Base-by-base conservation (phyloP, 208 protist genomes). In the Leptomonas seymouri region DNA sequence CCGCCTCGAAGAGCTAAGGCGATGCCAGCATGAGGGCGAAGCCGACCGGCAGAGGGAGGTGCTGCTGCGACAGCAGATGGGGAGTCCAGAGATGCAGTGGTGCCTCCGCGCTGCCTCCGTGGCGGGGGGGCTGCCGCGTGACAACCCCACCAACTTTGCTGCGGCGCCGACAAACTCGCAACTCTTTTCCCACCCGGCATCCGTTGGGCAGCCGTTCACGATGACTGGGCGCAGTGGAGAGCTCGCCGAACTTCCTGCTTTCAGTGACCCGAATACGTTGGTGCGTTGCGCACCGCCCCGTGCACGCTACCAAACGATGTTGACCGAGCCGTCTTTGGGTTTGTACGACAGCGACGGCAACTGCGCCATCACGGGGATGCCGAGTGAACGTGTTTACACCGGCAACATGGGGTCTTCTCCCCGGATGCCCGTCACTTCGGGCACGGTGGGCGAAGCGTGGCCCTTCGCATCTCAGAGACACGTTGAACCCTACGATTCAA, bases 1-100 rank as follows among this genome's bases (percentile, higher is more conserved):
- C 8, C 55, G 54, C 23, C 8, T 67, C 20, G 44, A n/a, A 18
- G 71, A 76, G 56, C 9, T 50, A 18, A 36, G 70, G 63, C 56
- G n/a, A 34, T 63, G 27, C 14, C 59, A 59, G 21, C 49, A 31
- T 3, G 61, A 67, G 49, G 61, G 57, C n/a, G 61, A 67, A 30
- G 48, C 48, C n/a, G 34, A 57, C 1, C 57, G 61, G 61, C 55
- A 57, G 34, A 15, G 49, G 5, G 48, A 67, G n/a, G 61, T 48
- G 11, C 31, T 55, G 61, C 28, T 53, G 49, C 48, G 30, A 12
- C 61, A 48, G 21, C 49, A 67, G 30, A 42, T 44, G 61, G 55
- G 48, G 46, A 34, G 57, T 23, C 2, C 61, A 21, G 34, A 31
- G 34, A 25, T 36, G 61, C 61, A 23, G 34, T 25, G 49, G 44